Conservation (phyloP, 768 basidiomycete species). For the Tubosaeta sp. region DNA sequence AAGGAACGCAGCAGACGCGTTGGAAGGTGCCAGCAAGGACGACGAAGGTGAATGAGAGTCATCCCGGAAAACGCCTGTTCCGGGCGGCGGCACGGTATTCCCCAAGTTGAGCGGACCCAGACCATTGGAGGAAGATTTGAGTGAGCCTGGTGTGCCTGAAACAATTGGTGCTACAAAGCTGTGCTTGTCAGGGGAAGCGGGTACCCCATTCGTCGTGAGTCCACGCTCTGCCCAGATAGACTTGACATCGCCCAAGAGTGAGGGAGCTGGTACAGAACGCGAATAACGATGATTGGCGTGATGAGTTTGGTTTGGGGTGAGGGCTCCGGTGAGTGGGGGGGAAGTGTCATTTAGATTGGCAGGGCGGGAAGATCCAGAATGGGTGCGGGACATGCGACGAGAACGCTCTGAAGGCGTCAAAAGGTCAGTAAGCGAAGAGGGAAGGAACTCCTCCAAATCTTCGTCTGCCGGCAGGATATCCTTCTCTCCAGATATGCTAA, state of each 20-base stretch:
- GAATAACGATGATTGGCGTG: conserved; percentile 63
- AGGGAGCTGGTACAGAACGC: conserved; percentile 75
- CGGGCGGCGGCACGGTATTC: conserved; percentile 4
- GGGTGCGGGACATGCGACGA: conserved; percentile 76
- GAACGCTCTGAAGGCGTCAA: conserved; percentile 85
- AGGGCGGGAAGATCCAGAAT: conserved; percentile 38
- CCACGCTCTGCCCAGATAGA: conserved; percentile 76
- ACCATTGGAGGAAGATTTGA: conserved; percentile 40
- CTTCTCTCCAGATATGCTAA: conserved; percentile 37
- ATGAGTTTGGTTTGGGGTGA: conserved; percentile 17
- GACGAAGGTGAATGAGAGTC: conserved; percentile 31
- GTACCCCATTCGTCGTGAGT: conserved; percentile 23
- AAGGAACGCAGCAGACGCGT: conserved; percentile 80
- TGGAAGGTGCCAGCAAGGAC: conserved; percentile 55
- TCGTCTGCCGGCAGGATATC: conserved; percentile 47
- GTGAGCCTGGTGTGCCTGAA: conserved; percentile 49
- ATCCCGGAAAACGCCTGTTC: conserved; percentile 30
- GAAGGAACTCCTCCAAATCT: conserved; percentile 85
- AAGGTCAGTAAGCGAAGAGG: conserved; percentile 82
- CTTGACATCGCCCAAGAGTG: conserved; percentile 68
- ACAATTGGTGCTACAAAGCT: conserved; percentile 26
- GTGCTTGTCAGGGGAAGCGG: conserved; percentile 37
- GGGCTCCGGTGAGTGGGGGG: conserved; percentile 12
- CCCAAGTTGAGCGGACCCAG: conserved; percentile 26
- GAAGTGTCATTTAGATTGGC: conserved; percentile 19